Percentiles rank a stretch among this genome's conserved stretches.
These are phyloP conservation scores for Podospora fimiseda DNA, from an alignment of 495 filamentous ascomycete genomes.

Conservation along the genomic window DNA sequence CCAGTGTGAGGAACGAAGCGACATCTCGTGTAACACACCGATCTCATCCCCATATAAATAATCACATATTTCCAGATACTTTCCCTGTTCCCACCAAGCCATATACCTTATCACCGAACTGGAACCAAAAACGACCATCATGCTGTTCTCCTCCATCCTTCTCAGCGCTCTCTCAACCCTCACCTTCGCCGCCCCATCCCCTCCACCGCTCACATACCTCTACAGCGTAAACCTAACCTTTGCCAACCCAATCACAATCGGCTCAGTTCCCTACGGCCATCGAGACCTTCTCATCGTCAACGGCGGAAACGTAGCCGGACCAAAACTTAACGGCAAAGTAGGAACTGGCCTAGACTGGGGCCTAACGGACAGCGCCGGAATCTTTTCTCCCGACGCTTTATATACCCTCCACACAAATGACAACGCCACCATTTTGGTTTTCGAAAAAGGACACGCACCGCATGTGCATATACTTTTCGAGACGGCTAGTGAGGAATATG, in stretches of 20 bases:
- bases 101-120: background rate
- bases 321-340: constrained; percentile 19
- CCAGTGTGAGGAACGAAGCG: background rate
- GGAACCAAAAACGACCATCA: too few species aligned
- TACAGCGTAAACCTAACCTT: constrained; percentile 24
- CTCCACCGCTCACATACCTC: constrained; percentile 13
- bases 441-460: constrained; percentile 21
- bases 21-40: background rate
- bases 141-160: background rate
- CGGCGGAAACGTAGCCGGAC: constrained; percentile 18
- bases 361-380: constrained; percentile 16
- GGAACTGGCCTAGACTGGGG: constrained; percentile 21
- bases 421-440: constrained; percentile 20
- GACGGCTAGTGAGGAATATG: constrained; percentile 20
- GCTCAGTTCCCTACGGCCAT: constrained; percentile 14
- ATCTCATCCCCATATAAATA: too few species aligned
- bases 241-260: constrained; percentile 12
- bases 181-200: constrained; percentile 8
- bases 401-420: constrained; percentile 20
- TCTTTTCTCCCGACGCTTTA: constrained; percentile 21
- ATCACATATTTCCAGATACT: too few species aligned
- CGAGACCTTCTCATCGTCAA: constrained; percentile 17
- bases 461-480: constrained; percentile 22
- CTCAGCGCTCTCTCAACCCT: constrained; percentile 3
- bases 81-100: too few species aligned